phyloP scores from a whole-genome alignment of 2,329 filamentous ascomycete species.

The Orbilia blumenaviensis region DNA sequence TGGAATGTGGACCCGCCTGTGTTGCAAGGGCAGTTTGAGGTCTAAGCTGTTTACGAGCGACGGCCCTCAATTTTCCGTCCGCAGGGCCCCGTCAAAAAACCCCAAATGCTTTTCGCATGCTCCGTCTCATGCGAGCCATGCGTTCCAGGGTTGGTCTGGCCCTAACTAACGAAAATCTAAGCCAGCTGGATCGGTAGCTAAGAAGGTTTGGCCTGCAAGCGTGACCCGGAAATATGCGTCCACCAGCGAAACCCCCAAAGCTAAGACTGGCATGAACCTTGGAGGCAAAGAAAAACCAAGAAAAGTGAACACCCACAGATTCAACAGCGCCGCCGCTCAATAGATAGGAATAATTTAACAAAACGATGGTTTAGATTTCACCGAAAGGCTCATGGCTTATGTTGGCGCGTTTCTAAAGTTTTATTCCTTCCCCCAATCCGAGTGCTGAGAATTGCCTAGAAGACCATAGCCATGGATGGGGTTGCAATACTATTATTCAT shows the following conservation, averaged over 20 bases:
- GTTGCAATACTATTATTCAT: neutral
- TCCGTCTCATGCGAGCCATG: constrained; percentile 18
- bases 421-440: constrained; percentile 54
- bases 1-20: constrained; percentile 50
- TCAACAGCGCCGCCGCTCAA: constrained; percentile 1
- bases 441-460: constrained; percentile 17
- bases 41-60: constrained; percentile 50
- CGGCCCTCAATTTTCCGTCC: constrained; percentile 54
- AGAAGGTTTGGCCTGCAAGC: constrained; percentile 31
- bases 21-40: constrained; percentile 43
- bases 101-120: constrained; percentile 13
- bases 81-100: constrained; percentile 43
- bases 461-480: neutral
- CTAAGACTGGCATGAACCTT: neutral
- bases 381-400: constrained; percentile 33
- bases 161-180: constrained; percentile 6
- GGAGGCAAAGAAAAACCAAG: constrained; percentile 19
- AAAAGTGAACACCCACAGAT: neutral
- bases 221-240: constrained; percentile 53
- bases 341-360: constrained; percentile 51
- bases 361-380: constrained; percentile 49
- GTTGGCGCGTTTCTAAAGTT: neutral
- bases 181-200: constrained; percentile 24
- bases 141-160: constrained; percentile 26
- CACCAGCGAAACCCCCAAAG: constrained; percentile 13